Conservation (phyloP, 2,329 filamentous ascomycete genomes). For the Stachybotrys echinatus region DNA sequence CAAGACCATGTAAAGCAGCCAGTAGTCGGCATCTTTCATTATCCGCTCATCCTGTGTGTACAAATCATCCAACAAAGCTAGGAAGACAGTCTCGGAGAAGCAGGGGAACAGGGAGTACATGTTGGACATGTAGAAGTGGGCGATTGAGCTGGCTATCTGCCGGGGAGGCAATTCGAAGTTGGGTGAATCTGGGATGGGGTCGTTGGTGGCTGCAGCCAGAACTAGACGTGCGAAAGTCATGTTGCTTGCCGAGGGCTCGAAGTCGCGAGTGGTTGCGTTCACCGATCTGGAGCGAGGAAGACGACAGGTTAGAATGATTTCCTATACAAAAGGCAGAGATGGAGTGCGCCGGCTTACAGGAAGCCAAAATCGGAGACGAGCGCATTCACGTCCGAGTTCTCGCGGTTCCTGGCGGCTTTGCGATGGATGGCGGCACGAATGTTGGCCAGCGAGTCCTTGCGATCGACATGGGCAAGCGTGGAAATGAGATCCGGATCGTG, state of each 20-base stretch:
- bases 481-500: slow-evolving; percentile 48
- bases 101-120: slow-evolving; percentile 76
- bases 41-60: slow-evolving; percentile 65
- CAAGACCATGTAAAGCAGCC: slow-evolving; percentile 83
- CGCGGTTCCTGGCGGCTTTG: slow-evolving; percentile 59
- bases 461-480: slow-evolving; percentile 37
- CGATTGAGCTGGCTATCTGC: slow-evolving; percentile 60
- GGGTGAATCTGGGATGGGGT: slow-evolving; percentile 59
- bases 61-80: slow-evolving; percentile 73
- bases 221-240: slow-evolving; percentile 92
- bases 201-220: slow-evolving; percentile 73
- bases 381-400: slow-evolving; percentile 84
- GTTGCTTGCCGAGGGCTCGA: slow-evolving; percentile 79
- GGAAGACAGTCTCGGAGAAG: slow-evolving; percentile 74
- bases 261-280: slow-evolving; percentile 90
- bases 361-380: slow-evolving; percentile 92
- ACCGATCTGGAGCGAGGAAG: slow-evolving; percentile 59
- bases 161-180: slow-evolving; percentile 65
- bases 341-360: slow-evolving; percentile 54
- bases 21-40: slow-evolving; percentile 68
- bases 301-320: slow-evolving; percentile 3
- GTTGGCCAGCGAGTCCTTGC: slow-evolving; percentile 57
- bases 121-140: slow-evolving; percentile 82
- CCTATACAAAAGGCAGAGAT: background rate
- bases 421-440: slow-evolving; percentile 60